phyloP scores from a whole-genome alignment of 768 basidiomycete species.

The Tubosaeta sp. region DNA sequence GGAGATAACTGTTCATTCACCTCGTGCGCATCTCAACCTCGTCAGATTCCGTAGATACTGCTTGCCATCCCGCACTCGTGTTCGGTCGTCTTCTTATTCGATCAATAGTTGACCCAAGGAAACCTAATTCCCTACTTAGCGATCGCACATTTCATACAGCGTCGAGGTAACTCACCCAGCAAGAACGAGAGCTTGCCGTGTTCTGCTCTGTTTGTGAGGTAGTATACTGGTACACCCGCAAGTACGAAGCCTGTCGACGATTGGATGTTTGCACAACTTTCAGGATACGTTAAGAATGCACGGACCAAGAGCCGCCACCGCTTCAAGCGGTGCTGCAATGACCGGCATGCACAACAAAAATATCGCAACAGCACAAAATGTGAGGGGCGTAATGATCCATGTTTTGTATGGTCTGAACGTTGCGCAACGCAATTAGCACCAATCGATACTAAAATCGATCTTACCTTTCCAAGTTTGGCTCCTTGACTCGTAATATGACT shows the following conservation, averaged over 20 bases:
- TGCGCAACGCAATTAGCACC: not conserved
- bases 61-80: conserved; percentile 67
- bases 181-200: conserved; percentile 33
- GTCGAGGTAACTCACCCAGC: conserved; percentile 32
- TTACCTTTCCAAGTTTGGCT: conserved; percentile 82
- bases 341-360: conserved; percentile 86
- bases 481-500: conserved; percentile 83
- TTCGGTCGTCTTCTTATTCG: conserved; percentile 49
- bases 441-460: not conserved
- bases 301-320: conserved; percentile 80
- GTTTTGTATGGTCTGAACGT: conserved; percentile 80
- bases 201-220: conserved; percentile 59
- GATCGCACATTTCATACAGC: not conserved
- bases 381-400: conserved; percentile 86
- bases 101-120: conserved; percentile 39
- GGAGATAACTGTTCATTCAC: not conserved
- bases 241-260: conserved; percentile 61
- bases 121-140: conserved; percentile 29
- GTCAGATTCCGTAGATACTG: conserved; percentile 64
- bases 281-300: conserved; percentile 2
- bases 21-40: conserved; percentile 54
- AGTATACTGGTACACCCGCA: conserved; percentile 79
- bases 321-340: conserved; percentile 88
- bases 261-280: not conserved
- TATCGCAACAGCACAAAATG: conserved; percentile 69